These are phyloP conservation scores for Pythium folliculosum DNA, from an alignment of 352 stramenopile genomes.

Conservation along the genomic window DNA sequence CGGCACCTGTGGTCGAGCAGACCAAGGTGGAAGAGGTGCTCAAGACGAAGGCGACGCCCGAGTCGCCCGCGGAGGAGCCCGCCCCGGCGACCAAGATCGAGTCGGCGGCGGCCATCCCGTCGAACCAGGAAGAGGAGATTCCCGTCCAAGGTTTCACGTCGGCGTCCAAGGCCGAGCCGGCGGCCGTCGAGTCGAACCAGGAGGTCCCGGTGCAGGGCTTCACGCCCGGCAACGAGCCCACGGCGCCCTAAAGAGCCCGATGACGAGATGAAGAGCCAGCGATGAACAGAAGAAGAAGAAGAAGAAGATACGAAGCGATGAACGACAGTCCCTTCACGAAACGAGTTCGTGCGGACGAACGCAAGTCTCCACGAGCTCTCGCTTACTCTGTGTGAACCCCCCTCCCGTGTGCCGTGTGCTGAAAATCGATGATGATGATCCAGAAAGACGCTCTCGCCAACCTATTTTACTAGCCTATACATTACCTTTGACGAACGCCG, in stretches of 20 bases:
- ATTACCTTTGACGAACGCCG: no score
- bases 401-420: neutral
- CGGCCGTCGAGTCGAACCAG: neutral
- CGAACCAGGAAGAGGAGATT: neutral
- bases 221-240: slow-evolving; percentile 20
- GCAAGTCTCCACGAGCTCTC: slow-evolving; percentile 1
- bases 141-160: slow-evolving; percentile 15
- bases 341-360: neutral
- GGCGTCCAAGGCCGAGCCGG: slow-evolving; percentile 10
- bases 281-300: neutral
- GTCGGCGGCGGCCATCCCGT: neutral
- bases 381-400: neutral
- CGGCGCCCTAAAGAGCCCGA: no score
- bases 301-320: neutral
- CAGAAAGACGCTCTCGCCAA: neutral
- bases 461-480: neutral
- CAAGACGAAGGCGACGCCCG: slow-evolving; percentile 18
- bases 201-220: slow-evolving; percentile 5
- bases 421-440: neutral
- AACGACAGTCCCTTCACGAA: neutral
- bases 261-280: neutral
- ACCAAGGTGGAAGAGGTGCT: slow-evolving; percentile 12
- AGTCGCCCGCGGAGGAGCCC: slow-evolving; percentile 18
- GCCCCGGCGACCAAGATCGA: slow-evolving; percentile 11
- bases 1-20: neutral